A percentile compares a stretch with the other conserved stretches of the same genome.
Conservation (phyloP, 345 rosid species). For the Gossypium ekmanianum region DNA sequence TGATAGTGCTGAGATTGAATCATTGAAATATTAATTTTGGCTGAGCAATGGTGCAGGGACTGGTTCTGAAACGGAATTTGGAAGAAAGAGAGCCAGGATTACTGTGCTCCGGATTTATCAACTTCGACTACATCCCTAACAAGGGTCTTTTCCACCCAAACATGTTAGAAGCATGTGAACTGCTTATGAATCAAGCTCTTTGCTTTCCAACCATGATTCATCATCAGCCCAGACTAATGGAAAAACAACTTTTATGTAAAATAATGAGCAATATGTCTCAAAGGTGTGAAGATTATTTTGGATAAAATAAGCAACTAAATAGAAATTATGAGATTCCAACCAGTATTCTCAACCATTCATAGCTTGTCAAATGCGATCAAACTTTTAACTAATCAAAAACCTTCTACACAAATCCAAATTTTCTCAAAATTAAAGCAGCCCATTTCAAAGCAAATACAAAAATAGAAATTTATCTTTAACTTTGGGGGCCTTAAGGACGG, state of each 20-base stretch:
- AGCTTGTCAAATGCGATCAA: not conserved
- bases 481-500: conserved; percentile 30
- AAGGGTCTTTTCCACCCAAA: too few species aligned
- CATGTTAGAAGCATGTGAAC: too few species aligned
- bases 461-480: not conserved
- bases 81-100: too few species aligned
- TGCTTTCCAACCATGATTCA: too few species aligned
- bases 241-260: not conserved
- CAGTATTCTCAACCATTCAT: not conserved
- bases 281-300: not conserved
- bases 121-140: too few species aligned
- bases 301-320: not conserved
- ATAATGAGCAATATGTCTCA: not conserved
- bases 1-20: too few species aligned
- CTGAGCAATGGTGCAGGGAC: too few species aligned
- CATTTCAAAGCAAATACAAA: conserved; percentile 20
- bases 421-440: conserved; percentile 1
- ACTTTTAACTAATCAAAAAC: not conserved
- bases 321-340: conserved; percentile 6
- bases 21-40: too few species aligned
- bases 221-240: too few species aligned
- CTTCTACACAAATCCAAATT: conserved; percentile 14
- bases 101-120: too few species aligned
- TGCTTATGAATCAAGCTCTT: too few species aligned
- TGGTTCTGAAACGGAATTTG: too few species aligned